A percentile compares a stretch with the other conserved stretches of the same genome.
Conservation (phyloP, 2,329 filamentous ascomycete species). For the Ceratocystis ficicola region DNA sequence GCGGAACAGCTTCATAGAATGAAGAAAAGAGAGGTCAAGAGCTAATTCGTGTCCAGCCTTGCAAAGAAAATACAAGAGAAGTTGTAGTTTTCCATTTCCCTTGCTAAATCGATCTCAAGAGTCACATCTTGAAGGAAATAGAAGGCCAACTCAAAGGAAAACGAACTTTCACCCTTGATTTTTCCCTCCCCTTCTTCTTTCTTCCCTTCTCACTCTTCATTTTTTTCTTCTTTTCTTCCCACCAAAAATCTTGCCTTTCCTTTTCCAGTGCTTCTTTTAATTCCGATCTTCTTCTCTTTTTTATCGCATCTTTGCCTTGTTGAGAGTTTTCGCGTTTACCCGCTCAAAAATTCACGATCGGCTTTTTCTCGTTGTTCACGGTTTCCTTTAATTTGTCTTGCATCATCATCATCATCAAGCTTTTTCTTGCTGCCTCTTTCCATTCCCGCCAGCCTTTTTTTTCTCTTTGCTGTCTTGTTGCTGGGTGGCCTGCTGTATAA, state of each 20-base stretch:
- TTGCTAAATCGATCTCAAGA: too few species aligned
- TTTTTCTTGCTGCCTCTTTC: constrained; percentile 3
- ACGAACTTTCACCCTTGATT: neutral
- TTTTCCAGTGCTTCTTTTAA: neutral
- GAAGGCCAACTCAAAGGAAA: neutral
- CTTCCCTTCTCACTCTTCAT: constrained; percentile 1
- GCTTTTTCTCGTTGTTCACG: neutral
- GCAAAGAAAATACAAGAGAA: too few species aligned
- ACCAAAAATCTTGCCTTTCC: neutral
- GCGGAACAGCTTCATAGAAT: neutral
- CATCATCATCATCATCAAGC: constrained; percentile 18
- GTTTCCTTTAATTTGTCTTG: constrained; percentile 18
- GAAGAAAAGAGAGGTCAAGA: neutral
- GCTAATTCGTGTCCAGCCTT: neutral
- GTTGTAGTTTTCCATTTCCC: too few species aligned
- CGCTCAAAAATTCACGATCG: neutral
- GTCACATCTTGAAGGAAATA: neutral
- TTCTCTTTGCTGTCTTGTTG: neutral
- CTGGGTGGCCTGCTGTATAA: constrained; percentile 11
- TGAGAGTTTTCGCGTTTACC: constrained; percentile 1
- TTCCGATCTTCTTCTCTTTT: neutral
- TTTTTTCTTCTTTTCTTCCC: neutral
- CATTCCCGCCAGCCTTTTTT: neutral
- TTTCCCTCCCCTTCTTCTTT: neutral
- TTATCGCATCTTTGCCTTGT: neutral